A percentile compares a stretch with the other conserved stretches of the same genome.
Conservation (phyloP, 75 land plant species). For the Gnetum montanum region DNA sequence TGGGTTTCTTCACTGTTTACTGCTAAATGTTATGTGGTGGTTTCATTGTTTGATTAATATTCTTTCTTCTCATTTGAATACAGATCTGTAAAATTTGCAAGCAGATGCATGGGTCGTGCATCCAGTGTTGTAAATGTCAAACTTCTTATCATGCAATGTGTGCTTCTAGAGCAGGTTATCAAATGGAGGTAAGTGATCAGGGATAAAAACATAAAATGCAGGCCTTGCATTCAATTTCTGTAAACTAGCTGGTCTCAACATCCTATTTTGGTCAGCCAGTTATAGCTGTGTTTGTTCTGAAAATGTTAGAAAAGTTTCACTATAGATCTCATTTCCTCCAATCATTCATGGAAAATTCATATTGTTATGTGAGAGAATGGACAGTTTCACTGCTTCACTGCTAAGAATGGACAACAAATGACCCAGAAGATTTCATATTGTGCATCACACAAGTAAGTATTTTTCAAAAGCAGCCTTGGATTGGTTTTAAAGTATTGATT, state of each 20-base stretch:
- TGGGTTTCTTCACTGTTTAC: not conserved
- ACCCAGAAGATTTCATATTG: conserved; percentile 81
- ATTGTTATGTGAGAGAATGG: conserved; percentile 6
- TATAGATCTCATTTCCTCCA: no score
- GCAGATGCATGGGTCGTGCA: conserved; percentile 94
- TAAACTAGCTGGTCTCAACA: no score
- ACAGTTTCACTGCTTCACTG: conserved; percentile 57
- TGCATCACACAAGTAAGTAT: conserved; percentile 56
- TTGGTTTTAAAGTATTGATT: no score
- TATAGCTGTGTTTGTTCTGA: no score
- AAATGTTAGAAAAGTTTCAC: no score
- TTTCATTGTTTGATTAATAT: no score
- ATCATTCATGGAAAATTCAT: no score
- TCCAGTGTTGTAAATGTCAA: conserved; percentile 75
- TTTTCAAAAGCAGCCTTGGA: no score
- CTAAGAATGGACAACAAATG: conserved; percentile 54
- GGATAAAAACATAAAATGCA: no score
- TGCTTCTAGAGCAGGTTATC: conserved; percentile 91
- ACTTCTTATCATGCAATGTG: conserved; percentile 91
- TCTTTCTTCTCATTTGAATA: not conserved
- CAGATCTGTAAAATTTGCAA: conserved; percentile 76
- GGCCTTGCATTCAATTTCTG: no score
- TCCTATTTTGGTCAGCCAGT: no score
- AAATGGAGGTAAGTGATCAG: conserved; percentile 83
- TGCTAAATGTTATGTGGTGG: no score